These are phyloP conservation scores for Echinosophora koreensis DNA, from an alignment of 306 rosid species.

Conservation along the genomic window DNA sequence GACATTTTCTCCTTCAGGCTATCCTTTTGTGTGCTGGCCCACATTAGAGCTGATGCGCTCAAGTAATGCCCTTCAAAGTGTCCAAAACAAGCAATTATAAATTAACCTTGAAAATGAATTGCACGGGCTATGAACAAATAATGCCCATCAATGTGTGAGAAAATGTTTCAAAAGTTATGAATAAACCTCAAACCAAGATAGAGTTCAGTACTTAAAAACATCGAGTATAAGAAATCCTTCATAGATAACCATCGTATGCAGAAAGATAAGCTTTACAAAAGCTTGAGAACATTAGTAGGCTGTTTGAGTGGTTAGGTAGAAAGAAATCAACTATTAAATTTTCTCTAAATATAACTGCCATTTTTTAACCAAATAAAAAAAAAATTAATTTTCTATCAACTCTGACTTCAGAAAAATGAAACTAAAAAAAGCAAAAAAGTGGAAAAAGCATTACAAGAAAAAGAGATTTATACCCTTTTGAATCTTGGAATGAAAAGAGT, in stretches of 20 bases:
- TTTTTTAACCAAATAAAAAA: background rate
- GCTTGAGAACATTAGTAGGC: background rate
- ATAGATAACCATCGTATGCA: background rate
- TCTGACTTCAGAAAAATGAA: background rate
- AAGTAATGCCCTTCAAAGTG: conserved; percentile 83
- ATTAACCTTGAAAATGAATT: conserved; percentile 34
- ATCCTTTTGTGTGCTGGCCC: conserved; percentile 82
- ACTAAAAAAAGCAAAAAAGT: background rate
- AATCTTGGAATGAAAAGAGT: background rate
- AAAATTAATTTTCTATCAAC: conserved; percentile 10
- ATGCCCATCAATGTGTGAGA: background rate
- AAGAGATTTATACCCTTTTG: background rate
- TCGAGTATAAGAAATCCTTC: conserved; percentile 19
- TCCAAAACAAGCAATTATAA: conserved; percentile 46
- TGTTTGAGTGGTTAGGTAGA: conserved; percentile 21
- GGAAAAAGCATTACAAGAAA: background rate
- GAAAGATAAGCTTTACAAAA: conserved; percentile 23
- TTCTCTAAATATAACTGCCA: background rate
- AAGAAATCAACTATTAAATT: background rate
- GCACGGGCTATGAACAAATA: background rate
- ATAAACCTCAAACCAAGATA: conserved; percentile 28
- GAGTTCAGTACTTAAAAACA: conserved; percentile 16
- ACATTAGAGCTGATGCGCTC: conserved; percentile 88
- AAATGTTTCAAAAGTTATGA: conserved; percentile 12
- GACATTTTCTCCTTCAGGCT: conserved; percentile 69